Base-by-base conservation (phyloP, 2,329 filamentous ascomycete species). In the Stagonosporopsis cucurbitacearum region DNA sequence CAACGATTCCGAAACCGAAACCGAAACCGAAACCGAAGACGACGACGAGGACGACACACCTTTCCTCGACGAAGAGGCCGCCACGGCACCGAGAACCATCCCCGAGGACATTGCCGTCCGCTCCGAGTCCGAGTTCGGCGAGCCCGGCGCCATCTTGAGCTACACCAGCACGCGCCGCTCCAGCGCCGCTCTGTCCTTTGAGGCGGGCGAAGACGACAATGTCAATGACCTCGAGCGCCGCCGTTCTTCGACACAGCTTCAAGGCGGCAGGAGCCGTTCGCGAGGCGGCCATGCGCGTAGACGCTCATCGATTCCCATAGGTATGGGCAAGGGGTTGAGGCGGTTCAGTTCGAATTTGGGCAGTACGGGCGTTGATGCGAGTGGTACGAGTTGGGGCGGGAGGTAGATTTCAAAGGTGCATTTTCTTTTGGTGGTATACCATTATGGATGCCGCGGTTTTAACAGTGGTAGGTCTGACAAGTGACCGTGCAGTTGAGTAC, bases 281-380 rank as follows among this genome's bases (percentile, higher is more conserved):
- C 65, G 75, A 4, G 70, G 74, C 30, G 69, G 69, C 42, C 68
- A 70, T n/a, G 68, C 68, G 17, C 67, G 68, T 50, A 72, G 78
- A 51, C 72, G 70, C 41, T 76, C 75, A 3, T 79, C 76, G 1
- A 75, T 79, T 26, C 79, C 79, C 0, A 71, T 81, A 30, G 79
- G 79, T 1, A 79, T 80, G 77, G 78, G 78, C 1, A 53, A 69
- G 12, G 78, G 78, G 0, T 79, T 81, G 41, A 70, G 77, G 43
- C 59, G 78, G 22, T 74, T 77, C 50, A 80, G 78, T 55, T 79
- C 78, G 26, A 81, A 81, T 57, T 54, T 81, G 25, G 79, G 78
- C 4, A 72, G 65, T 49, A 73, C 70, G 9, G 75, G 75, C 9
- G 61, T 74, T 46, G 73, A 73, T 1, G 65, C 61, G n/a, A 66